phyloP scores from a whole-genome alignment of 1,284 basidiomycete species.

The Kwoniella shivajii region DNA sequence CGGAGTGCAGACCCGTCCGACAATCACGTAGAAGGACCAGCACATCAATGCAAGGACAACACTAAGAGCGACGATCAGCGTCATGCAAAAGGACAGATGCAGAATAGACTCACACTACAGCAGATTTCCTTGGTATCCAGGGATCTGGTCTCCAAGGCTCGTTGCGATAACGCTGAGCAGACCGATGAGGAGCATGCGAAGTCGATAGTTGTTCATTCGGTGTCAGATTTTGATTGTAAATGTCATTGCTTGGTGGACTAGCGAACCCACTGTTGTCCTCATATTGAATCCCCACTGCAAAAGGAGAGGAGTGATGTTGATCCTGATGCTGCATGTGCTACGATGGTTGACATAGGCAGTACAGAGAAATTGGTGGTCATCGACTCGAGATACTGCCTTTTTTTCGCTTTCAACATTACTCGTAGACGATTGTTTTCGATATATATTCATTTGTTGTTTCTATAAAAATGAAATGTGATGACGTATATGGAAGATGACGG shows the following conservation, averaged over 20 bases:
- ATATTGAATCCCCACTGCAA: too few species aligned
- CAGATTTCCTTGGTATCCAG: conserved; percentile 35
- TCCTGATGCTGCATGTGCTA: too few species aligned
- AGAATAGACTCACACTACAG: conserved; percentile 29
- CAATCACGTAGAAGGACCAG: conserved; percentile 66
- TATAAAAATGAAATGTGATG: background rate
- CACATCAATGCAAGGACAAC: conserved; percentile 37
- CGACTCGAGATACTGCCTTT: too few species aligned
- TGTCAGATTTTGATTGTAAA: too few species aligned
- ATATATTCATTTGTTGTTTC: too few species aligned
- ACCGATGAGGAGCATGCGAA: background rate
- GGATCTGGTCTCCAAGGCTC: conserved; percentile 26
- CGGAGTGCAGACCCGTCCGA: conserved; percentile 66
- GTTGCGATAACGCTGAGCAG: background rate
- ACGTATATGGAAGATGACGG: background rate
- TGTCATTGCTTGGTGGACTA: background rate
- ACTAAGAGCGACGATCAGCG: conserved; percentile 19
- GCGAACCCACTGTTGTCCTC: background rate
- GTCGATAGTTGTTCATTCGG: background rate
- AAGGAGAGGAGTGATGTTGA: too few species aligned
- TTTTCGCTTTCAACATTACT: too few species aligned
- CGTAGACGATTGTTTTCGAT: too few species aligned
- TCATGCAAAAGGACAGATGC: background rate
- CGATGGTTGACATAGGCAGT: too few species aligned
- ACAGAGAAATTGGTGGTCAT: too few species aligned